These are phyloP conservation scores for Ilyonectria sp. DNA, from an alignment of 2,329 filamentous ascomycete species.

Conservation along the genomic window DNA sequence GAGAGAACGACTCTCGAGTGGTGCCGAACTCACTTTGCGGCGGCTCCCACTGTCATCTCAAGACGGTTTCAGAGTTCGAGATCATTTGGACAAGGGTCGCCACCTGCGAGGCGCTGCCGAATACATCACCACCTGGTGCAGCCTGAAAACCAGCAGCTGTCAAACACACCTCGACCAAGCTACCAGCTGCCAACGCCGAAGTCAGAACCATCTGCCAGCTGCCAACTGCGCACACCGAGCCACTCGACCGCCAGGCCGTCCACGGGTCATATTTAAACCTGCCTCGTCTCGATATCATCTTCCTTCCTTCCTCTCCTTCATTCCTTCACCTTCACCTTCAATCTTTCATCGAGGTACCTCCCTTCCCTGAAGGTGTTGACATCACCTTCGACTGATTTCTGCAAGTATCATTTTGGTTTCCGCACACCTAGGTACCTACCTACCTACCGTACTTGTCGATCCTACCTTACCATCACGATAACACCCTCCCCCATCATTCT, in stretches of 20 bases:
- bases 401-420: slow-evolving; percentile 9
- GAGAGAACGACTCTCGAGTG: neutral
- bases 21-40: neutral
- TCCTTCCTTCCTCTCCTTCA: slow-evolving; percentile 13
- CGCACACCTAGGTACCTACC: slow-evolving; percentile 3
- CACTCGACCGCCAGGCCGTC: neutral
- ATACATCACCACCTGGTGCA: neutral
- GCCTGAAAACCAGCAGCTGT: neutral
- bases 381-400: slow-evolving; percentile 11
- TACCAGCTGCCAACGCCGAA: slow-evolving; percentile 3
- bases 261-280: neutral
- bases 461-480: slow-evolving; percentile 7
- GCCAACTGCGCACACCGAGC: slow-evolving; percentile 5
- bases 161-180: neutral
- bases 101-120: neutral
- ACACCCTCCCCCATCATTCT: slow-evolving; percentile 10
- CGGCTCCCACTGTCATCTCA: neutral
- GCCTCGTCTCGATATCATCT: neutral
- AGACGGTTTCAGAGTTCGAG: neutral
- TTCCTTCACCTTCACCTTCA: slow-evolving; percentile 17
- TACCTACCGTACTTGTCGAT: neutral
- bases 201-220: slow-evolving; percentile 7
- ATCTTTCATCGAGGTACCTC: too few relatives aligned
- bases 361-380: neutral
- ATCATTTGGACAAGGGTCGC: neutral